Evolutionary conservation across 2,329 filamentous ascomycete species (phyloP).

Genomic region (Alternaria brassicicola): DNA sequence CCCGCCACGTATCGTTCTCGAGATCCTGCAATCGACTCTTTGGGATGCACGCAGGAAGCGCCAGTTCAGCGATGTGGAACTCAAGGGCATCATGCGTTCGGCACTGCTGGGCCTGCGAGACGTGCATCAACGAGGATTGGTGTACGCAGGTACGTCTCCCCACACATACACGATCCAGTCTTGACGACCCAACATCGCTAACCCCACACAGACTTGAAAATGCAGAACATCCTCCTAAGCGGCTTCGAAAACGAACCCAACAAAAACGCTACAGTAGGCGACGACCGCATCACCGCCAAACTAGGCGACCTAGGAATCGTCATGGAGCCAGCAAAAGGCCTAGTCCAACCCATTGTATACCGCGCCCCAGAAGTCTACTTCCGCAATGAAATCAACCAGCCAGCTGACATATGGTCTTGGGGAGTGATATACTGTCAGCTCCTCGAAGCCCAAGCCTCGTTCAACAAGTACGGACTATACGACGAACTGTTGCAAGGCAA

Average conservation of each 20-base stretch:
- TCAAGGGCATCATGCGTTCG: constrained; percentile 19
- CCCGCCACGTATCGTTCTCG: constrained; percentile 13
- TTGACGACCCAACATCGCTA: background rate
- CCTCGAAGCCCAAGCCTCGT: constrained; percentile 14
- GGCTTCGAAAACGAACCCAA: constrained; percentile 9
- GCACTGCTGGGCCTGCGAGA: constrained; percentile 12
- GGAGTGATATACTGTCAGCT: constrained; percentile 18
- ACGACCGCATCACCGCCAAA: constrained; percentile 10
- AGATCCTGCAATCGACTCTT: constrained; percentile 14
- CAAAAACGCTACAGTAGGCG: background rate
- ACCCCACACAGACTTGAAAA: constrained; percentile 9
- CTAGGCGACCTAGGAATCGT: constrained; percentile 18
- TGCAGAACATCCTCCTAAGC: constrained; percentile 16
- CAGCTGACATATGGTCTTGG: constrained; percentile 19
- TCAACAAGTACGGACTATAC: constrained; percentile 15
- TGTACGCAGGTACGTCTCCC: constrained; percentile 13
- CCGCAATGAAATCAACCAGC: constrained; percentile 14
- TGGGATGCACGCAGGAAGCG: constrained; percentile 16
- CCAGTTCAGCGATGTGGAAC: constrained; percentile 16
- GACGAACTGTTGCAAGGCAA: constrained; percentile 10
- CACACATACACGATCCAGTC: background rate
- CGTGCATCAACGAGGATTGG: constrained; percentile 13
- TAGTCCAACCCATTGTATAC: constrained; percentile 18
- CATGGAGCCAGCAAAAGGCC: constrained; percentile 17
- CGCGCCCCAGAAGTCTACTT: constrained; percentile 19